Evolutionary conservation across 2,329 filamentous ascomycete species (phyloP).

Genomic region (Pseudocercospora fijiensis): DNA sequence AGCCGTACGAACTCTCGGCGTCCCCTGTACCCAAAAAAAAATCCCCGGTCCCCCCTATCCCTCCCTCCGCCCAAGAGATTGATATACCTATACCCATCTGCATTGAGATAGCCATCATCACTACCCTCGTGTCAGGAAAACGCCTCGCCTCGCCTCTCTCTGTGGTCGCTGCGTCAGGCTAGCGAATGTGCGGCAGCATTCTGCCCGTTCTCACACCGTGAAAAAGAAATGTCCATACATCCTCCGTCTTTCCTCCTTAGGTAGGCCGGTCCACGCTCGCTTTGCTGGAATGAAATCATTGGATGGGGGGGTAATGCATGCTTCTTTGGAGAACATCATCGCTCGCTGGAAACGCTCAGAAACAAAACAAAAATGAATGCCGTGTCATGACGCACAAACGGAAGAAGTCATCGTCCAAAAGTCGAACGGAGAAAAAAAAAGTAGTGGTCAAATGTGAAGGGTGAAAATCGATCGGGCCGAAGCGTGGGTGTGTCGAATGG

Average conservation of each 20-base stretch:
- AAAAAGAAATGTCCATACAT: background rate
- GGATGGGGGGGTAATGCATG: conserved; percentile 2
- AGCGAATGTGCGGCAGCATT: conserved; percentile 1
- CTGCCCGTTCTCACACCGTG: background rate
- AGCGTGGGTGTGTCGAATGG: conserved; percentile 16
- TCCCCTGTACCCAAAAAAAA: background rate
- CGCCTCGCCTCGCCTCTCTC: background rate
- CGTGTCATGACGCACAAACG: background rate
- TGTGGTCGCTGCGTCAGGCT: background rate
- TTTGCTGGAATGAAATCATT: background rate
- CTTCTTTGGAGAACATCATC: conserved; percentile 1
- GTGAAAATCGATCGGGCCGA: conserved; percentile 17
- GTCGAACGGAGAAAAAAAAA: conserved; percentile 1
- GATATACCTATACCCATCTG: background rate
- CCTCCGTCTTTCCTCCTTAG: background rate
- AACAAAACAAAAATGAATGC: background rate
- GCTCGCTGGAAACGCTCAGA: conserved; percentile 20
- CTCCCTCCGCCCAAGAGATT: background rate
- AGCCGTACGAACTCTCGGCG: background rate
- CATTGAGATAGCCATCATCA: background rate
- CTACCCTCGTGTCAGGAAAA: background rate
- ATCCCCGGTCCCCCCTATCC: background rate
- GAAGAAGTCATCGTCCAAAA: no score
- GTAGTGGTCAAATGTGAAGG: conserved; percentile 6
- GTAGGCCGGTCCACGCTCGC: background rate